Base-by-base conservation (phyloP, 129 eudicot species). In the Helichrysum umbraculigerum region DNA sequence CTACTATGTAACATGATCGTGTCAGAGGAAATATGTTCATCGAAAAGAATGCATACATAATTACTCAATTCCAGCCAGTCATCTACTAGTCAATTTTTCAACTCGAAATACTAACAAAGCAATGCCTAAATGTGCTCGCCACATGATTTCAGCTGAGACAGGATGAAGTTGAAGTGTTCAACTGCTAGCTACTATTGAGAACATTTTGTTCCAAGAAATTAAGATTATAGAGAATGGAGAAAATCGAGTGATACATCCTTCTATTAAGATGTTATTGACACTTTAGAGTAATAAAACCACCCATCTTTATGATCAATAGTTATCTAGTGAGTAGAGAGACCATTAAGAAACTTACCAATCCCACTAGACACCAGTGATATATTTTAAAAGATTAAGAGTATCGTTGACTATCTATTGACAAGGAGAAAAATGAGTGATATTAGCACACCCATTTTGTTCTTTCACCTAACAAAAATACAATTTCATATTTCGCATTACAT, bases 201-300 rank as follows among this genome's bases (percentile, higher is more conserved):
- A 34, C 68, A 64, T 14, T 64, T 34, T 30, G 44, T 65, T 65
- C 33, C 71, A 66, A 37, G 71, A 66, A 47, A 42, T 68, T 21
- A 9, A n/a, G 73, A 68, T 10, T 68, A 22, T 1, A 39, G 42
- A 68, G 4, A 5, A 2, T 41, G 21, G 57, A 68, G 1, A n/a
- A 41, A 42, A 42, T 68, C 33, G 9, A 4, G 56, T 56, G 3
- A 56, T 19, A 6, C 22, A 5, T 56, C 25, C 12, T 56, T 56
- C 61, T 4, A 17, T 6, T 19, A 6, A 19, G 21, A 57, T 32
- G 28, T 39, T 10, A 68, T 42, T 6, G 11, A 20, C 32, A 52
- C 35, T 68, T 47, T 21, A 28, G 16, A 70, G 28, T 50, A 19
- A 57, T 8, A 20, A 7, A 54, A 25, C 21, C 1, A 54, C 22